Base-by-base conservation (phyloP, 208 protist species). In the Leptomonas pyrrhocoris region DNA sequence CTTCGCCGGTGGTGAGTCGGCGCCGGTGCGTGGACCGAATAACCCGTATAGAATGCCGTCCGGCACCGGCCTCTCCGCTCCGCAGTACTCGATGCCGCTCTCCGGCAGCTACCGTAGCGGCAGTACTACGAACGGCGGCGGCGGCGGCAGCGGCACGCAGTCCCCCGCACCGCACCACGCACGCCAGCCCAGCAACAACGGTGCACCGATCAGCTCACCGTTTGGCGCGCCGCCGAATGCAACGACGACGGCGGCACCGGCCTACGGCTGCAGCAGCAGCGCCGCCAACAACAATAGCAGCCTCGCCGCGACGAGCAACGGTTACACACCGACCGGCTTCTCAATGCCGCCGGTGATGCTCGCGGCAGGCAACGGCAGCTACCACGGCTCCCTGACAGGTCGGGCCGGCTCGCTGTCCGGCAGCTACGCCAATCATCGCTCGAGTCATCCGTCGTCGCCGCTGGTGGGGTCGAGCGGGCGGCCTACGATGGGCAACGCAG, bases 261-360 rank as follows among this genome's bases (percentile, higher is more conserved):
- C 42, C 16, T 66, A 80, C 19, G 28, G 45, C 15, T 43, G 16
- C 16, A 46, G 34, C 8, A 59, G 36, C 36, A 77, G 15, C 42
- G 27, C 13, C 2, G 60, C 11, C 25, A 65, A 42, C 66, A n/a
- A 65, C 64, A 51, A 51, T 40, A 74, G 49, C 58, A 74, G n/a
- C 11, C 19, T 46, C n/a, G 34, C 48, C n/a, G 34, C 48, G 36
- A 74, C 61, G 31, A 63, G 16, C 53, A 63, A 57, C 43, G 63
- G 72, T 34, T 87, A 88, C 40, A 76, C 77, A 0, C 85, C 85
- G 2, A 23, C 72, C 0, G 68, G 79, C 19, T 88, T 90, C 55
- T 64, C 66, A 1, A 50, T 73, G 66, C 73, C 73, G 2, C 61
- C 63, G 13, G 61, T 45, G 46, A 77, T 77, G 64, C n/a, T 15